phyloP scores from a whole-genome alignment of 1,284 basidiomycete genomes.

The Marasmius tenuissimus region DNA sequence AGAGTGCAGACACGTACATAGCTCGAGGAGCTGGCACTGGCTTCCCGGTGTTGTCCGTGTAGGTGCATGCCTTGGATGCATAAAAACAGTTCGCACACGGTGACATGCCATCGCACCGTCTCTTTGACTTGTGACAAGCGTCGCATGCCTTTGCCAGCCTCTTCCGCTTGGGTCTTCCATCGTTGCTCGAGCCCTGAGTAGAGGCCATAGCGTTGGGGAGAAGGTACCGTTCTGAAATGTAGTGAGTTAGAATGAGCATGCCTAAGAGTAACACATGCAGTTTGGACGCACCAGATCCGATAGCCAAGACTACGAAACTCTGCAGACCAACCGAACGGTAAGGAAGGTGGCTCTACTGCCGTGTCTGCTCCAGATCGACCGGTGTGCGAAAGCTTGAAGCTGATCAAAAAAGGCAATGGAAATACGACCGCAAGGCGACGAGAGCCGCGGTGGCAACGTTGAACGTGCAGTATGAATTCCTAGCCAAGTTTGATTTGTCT shows the following conservation, averaged over 20 bases:
- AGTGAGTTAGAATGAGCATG: background rate
- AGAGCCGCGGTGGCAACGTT: too few relatives aligned
- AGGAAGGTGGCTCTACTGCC: background rate
- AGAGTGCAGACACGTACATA: background rate
- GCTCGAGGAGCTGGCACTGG: constrained; percentile 68
- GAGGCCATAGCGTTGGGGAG: background rate
- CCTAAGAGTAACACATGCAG: background rate
- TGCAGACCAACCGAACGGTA: background rate
- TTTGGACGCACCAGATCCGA: background rate
- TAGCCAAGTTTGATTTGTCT: too few relatives aligned
- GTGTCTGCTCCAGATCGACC: background rate
- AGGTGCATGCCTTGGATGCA: constrained; percentile 76
- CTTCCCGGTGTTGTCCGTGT: constrained; percentile 77
- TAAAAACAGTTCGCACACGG: constrained; percentile 84
- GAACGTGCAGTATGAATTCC: too few relatives aligned
- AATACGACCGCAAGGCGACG: too few relatives aligned
- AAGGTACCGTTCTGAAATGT: background rate
- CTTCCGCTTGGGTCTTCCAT: constrained; percentile 54
- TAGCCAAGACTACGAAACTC: background rate
- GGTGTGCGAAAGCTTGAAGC: too few relatives aligned
- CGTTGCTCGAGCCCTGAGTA: background rate
- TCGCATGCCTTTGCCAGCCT: constrained; percentile 79
- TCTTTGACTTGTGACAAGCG: constrained; percentile 80
- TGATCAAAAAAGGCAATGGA: too few relatives aligned
- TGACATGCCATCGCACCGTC: constrained; percentile 81